phyloP scores from a whole-genome alignment of 1,139 yeast species.

The Yamadazyma conglobata region DNA sequence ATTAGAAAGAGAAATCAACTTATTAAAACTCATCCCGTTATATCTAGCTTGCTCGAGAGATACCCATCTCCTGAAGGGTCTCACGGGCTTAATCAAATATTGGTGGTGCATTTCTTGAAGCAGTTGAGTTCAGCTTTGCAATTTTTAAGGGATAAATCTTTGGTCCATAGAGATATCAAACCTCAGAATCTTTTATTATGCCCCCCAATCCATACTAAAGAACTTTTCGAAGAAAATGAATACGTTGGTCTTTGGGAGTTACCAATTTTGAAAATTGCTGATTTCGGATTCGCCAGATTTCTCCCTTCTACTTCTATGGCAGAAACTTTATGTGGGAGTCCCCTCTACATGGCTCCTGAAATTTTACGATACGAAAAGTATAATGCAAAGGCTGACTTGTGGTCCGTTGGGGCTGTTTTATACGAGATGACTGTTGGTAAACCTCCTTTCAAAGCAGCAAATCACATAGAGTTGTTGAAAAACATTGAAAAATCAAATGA shows the following conservation, averaged over 20 bases:
- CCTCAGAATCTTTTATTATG: slow-evolving; percentile 87
- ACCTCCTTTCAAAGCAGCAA: slow-evolving; percentile 92
- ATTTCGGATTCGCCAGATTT: slow-evolving; percentile 95
- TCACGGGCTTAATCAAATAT: slow-evolving; percentile 73
- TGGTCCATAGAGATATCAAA: slow-evolving; percentile 91
- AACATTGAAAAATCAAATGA: slow-evolving; percentile 83
- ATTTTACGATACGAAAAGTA: slow-evolving; percentile 90
- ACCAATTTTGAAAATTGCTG: slow-evolving; percentile 90
- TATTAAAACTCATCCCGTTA: slow-evolving; percentile 71
- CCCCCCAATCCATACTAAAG: slow-evolving; percentile 64
- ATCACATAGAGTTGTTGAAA: slow-evolving; percentile 83
- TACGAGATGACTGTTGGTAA: slow-evolving; percentile 94
- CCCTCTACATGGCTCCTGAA: slow-evolving; percentile 98
- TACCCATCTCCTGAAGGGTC: slow-evolving; percentile 80
- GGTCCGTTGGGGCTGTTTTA: slow-evolving; percentile 97
- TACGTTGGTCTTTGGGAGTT: slow-evolving; percentile 82
- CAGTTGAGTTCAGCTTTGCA: slow-evolving; percentile 82
- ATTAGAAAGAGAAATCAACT: slow-evolving; percentile 75
- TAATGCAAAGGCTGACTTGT: slow-evolving; percentile 93
- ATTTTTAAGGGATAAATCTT: slow-evolving; percentile 75
- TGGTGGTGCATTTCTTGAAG: slow-evolving; percentile 80
- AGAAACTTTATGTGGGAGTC: slow-evolving; percentile 96
- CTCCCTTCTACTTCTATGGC: slow-evolving; percentile 92
- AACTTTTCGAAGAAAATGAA: slow-evolving; percentile 52
- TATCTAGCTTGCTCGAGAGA: slow-evolving; percentile 68